phyloP scores from a whole-genome alignment of 2,329 filamentous ascomycete genomes.

The Hypoxylon sp. region DNA sequence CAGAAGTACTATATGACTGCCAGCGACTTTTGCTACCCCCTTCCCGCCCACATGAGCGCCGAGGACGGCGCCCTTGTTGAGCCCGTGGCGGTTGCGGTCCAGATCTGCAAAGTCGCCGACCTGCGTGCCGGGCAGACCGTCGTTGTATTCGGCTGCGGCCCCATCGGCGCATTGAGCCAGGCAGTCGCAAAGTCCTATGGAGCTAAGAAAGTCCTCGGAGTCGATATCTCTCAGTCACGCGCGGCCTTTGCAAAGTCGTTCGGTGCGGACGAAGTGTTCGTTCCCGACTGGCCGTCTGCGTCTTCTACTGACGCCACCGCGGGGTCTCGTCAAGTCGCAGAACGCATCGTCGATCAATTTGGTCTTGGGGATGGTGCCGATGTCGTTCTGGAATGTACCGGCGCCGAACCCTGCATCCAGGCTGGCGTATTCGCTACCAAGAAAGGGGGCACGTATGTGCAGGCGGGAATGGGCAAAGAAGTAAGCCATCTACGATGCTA shows the following conservation, averaged over 20 bases:
- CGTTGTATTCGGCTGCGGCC: constrained; percentile 58
- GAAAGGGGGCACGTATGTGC: constrained; percentile 58
- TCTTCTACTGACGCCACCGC: constrained; percentile 47
- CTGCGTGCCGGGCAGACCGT: constrained; percentile 53
- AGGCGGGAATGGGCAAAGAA: constrained; percentile 60
- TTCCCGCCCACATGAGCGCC: constrained; percentile 54
- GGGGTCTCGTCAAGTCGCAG: constrained; percentile 49
- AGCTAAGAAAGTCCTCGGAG: constrained; percentile 54
- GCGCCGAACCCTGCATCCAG: constrained; percentile 56
- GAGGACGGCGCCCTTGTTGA: constrained; percentile 63
- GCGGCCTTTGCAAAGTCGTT: constrained; percentile 41
- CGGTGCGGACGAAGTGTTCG: constrained; percentile 54
- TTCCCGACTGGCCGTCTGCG: constrained; percentile 46
- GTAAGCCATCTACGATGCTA: constrained; percentile 24
- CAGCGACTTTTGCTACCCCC: constrained; percentile 56
- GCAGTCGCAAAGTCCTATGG: constrained; percentile 56
- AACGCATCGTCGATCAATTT: constrained; percentile 50
- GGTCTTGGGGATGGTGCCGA: constrained; percentile 56
- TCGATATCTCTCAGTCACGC: constrained; percentile 45
- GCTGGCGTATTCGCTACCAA: constrained; percentile 53
- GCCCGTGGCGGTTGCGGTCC: constrained; percentile 60
- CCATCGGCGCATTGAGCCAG: constrained; percentile 57
- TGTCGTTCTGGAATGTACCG: constrained; percentile 58
- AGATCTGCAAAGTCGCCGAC: constrained; percentile 53
- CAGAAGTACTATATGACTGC: constrained; percentile 57